Evolutionary conservation across 352 stramenopile species (phyloP).

Genomic region (Pythium rhizo-oryzae): DNA sequence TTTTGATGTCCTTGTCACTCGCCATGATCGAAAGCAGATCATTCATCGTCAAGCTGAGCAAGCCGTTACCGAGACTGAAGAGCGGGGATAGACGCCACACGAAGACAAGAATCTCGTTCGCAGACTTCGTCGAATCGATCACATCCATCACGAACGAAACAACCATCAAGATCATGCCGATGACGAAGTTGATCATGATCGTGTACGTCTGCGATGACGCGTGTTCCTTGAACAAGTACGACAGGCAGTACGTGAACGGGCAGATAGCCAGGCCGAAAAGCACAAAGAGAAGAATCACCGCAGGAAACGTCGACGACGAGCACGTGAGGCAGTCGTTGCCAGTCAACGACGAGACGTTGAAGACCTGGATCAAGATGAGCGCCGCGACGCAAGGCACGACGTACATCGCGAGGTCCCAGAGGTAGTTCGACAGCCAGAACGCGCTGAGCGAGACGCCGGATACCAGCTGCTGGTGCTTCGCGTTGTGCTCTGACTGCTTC

Average conservation of each 20-base stretch:
- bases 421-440: slow-evolving; percentile 96
- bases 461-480: slow-evolving; percentile 97
- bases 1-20: slow-evolving; percentile 43
- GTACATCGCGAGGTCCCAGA: slow-evolving; percentile 94
- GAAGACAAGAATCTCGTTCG: slow-evolving; percentile 62
- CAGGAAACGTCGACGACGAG: slow-evolving; percentile 25
- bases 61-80: slow-evolving; percentile 46
- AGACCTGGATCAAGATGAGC: slow-evolving; percentile 51
- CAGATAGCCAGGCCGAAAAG: slow-evolving; percentile 63
- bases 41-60: slow-evolving; percentile 33
- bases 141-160: slow-evolving; percentile 57
- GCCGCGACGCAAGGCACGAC: slow-evolving; percentile 62
- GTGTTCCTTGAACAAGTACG: slow-evolving; percentile 67
- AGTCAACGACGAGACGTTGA: slow-evolving; percentile 10
- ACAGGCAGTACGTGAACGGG: slow-evolving; percentile 68
- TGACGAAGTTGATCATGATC: slow-evolving; percentile 75
- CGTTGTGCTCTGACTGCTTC: slow-evolving; percentile 87
- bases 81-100: slow-evolving; percentile 73
- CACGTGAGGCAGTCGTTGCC: slow-evolving; percentile 48
- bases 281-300: slow-evolving; percentile 62
- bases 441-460: slow-evolving; percentile 91
- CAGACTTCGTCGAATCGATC: slow-evolving; percentile 46
- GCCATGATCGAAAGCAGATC: slow-evolving; percentile 24
- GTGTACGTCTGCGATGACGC: slow-evolving; percentile 69
- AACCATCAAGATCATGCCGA: slow-evolving; percentile 63